phyloP scores from a whole-genome alignment of 306 rosid species.

The Citrullus mucosospermus region DNA sequence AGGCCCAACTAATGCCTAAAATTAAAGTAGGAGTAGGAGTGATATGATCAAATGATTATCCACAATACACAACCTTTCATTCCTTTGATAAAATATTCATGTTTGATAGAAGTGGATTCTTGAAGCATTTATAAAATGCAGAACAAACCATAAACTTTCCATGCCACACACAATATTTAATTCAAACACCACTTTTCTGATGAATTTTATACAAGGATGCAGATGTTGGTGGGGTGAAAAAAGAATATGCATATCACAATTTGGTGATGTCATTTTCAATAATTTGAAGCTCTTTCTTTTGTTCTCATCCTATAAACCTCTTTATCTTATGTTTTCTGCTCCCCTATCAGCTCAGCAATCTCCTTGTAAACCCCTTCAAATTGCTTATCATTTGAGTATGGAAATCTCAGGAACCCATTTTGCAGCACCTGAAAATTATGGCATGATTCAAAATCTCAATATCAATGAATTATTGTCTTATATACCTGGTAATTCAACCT shows the following conservation, averaged over 20 bases:
- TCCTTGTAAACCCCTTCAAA: background rate
- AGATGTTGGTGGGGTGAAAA: background rate
- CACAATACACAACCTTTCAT: background rate
- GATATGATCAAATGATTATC: background rate
- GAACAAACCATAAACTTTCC: background rate
- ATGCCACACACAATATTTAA: background rate
- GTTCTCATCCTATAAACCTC: background rate
- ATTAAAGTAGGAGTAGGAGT: background rate
- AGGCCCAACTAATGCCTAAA: background rate
- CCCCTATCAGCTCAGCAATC: background rate
- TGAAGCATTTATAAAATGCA: constrained; percentile 4
- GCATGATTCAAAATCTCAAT: constrained; percentile 1
- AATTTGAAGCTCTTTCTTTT: background rate
- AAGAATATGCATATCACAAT: constrained; percentile 1
- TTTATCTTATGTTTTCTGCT: background rate
- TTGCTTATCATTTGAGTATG: constrained; percentile 1
- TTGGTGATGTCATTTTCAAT: constrained; percentile 6
- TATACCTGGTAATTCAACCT: background rate
- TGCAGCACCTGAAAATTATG: background rate
- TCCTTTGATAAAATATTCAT: background rate
- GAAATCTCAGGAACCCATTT: constrained; percentile 2
- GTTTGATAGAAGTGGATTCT: constrained; percentile 2
- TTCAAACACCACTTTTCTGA: background rate
- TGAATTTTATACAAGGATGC: background rate
- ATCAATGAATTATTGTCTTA: background rate